A percentile compares a stretch with the other conserved stretches of the same genome.
Conservation (phyloP, 2,329 filamentous ascomycete genomes). For the Fusarium chaquense region DNA sequence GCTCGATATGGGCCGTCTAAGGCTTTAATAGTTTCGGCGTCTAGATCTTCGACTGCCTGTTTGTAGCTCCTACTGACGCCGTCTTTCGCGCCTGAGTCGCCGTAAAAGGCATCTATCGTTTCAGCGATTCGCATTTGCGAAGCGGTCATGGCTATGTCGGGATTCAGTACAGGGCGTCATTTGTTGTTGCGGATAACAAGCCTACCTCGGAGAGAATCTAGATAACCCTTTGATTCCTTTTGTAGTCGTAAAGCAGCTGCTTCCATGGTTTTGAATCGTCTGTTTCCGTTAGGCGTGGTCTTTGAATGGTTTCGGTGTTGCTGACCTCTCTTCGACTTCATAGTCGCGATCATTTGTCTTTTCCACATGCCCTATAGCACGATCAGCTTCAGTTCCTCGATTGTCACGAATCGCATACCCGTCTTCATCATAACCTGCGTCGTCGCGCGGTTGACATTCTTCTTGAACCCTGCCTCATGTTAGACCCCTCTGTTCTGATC, state of each 20-base stretch:
- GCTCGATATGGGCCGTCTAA: constrained; percentile 94
- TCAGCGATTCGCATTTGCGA: constrained; percentile 99
- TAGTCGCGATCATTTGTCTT: constrained; percentile 99
- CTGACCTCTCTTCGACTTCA: constrained; percentile 91
- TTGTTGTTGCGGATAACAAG: background rate
- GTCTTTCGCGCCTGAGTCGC: constrained; percentile 92
- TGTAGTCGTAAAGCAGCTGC: constrained; percentile 90
- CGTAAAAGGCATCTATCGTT: constrained; percentile 99
- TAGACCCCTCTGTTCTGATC: constrained; percentile 47
- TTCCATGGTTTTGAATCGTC: constrained; percentile 98
- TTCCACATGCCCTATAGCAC: constrained; percentile 83
- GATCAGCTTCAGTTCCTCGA: constrained; percentile 22
- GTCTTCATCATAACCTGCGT: constrained; percentile 99
- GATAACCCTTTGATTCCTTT: constrained; percentile 97
- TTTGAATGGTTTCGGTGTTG: constrained; percentile 4
- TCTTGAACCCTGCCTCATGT: constrained; percentile 67
- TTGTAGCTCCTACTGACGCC: constrained; percentile 98
- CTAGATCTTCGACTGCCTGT: constrained; percentile 96
- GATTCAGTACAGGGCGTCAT: constrained; percentile 23
- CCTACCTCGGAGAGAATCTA: constrained; percentile 90
- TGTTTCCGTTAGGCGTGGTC: constrained; percentile 54
- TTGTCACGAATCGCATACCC: constrained; percentile 61
- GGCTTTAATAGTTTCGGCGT: constrained; percentile 98
- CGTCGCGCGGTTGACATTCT: constrained; percentile 97
- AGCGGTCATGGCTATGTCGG: constrained; percentile 88